Conservation (phyloP, 78 protist genomes). For the Dictyostelium capitatum region DNA sequence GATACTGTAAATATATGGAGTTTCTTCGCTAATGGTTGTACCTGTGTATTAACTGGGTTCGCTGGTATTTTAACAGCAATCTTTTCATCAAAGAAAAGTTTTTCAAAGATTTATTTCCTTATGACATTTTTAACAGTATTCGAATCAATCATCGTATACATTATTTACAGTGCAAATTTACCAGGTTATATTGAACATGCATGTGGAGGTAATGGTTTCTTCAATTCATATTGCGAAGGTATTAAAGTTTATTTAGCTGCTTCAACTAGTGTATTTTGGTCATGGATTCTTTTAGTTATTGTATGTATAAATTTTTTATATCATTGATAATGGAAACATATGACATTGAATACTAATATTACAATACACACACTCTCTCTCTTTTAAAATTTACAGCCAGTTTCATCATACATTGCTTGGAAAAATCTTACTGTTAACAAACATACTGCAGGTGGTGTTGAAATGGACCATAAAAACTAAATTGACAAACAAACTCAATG, state of each 20-base stretch:
- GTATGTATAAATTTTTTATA: slow-evolving; percentile 1
- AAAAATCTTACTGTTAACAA: neutral
- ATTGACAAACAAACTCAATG: too few relatives aligned
- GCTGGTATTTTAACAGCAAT: slow-evolving; percentile 24
- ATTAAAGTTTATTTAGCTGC: slow-evolving; percentile 25
- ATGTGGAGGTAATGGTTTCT: slow-evolving; percentile 27
- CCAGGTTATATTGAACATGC: neutral
- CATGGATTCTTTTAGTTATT: slow-evolving; percentile 21
- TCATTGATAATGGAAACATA: too few relatives aligned
- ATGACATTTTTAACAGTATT: slow-evolving; percentile 10
- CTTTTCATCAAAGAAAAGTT: neutral
- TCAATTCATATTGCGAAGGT: slow-evolving; percentile 34
- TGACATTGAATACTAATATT: too few relatives aligned
- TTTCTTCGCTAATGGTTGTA: slow-evolving; percentile 48
- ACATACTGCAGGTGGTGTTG: neutral
- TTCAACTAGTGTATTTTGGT: slow-evolving; percentile 33
- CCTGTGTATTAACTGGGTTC: slow-evolving; percentile 32
- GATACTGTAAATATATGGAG: slow-evolving; percentile 20
- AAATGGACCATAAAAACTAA: slow-evolving; percentile 12
- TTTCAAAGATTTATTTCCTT: slow-evolving; percentile 21
- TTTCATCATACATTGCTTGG: neutral
- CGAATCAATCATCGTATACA: slow-evolving; percentile 31
- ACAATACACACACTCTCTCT: neutral
- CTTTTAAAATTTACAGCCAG: slow-evolving; percentile 1
- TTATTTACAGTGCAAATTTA: slow-evolving; percentile 27